phyloP scores from a whole-genome alignment of 2,329 filamentous ascomycete genomes.

The Emericellopsis cladophorae region DNA sequence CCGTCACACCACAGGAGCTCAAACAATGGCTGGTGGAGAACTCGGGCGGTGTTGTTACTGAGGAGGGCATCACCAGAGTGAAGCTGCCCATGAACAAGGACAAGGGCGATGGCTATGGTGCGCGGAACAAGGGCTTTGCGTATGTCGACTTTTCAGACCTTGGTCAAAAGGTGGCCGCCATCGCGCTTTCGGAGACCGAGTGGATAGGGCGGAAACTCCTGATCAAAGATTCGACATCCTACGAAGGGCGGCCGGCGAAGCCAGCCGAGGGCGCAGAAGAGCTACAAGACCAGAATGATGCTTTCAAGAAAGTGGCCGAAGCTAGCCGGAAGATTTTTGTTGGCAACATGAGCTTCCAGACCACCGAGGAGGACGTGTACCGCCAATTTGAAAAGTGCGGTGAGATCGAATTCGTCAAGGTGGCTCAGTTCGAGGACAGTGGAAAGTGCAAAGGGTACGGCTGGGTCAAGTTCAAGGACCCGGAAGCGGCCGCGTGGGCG shows the following conservation, averaged over 20 bases:
- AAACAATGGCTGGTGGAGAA: conserved; percentile 68
- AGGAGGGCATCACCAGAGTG: conserved; percentile 68
- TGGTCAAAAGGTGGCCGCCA: conserved; percentile 59
- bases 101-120: conserved; percentile 6
- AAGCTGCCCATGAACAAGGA: conserved; percentile 61
- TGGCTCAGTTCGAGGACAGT: conserved; percentile 91
- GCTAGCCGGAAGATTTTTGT: conserved; percentile 79
- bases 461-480: conserved; percentile 81
- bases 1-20: conserved; percentile 59
- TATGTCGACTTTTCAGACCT: conserved; percentile 82
- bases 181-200: conserved; percentile 76
- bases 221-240: conserved; percentile 87
- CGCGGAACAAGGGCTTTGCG: conserved; percentile 81
- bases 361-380: conserved; percentile 67
- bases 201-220: conserved; percentile 66
- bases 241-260: conserved; percentile 76
- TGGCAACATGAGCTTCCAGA: conserved; percentile 75
- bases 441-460: conserved; percentile 97
- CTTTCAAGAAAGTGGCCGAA: conserved; percentile 31
- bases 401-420: conserved; percentile 66
- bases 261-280: conserved; percentile 24
- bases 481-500: conserved; percentile 54
- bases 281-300: conserved; percentile 13
- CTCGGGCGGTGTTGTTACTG: conserved; percentile 51
- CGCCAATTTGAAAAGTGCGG: conserved; percentile 81